A percentile compares a stretch with the other conserved stretches of the same genome.
Conservation (phyloP, 768 basidiomycete species). For the Suillus sp. region DNA sequence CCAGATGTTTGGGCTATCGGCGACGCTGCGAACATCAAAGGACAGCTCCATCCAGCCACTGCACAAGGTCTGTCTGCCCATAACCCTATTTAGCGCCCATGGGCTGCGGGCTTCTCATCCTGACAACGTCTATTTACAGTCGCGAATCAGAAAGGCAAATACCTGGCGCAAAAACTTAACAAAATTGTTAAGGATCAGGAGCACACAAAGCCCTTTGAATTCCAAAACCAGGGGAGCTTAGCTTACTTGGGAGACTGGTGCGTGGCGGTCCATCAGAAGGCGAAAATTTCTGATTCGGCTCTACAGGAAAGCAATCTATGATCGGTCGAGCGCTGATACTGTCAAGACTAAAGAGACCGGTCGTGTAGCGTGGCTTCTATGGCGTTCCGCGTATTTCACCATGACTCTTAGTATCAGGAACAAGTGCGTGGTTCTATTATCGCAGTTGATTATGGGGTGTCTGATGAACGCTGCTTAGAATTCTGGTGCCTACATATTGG, state of each 20-base stretch:
- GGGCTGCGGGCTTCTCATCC: constrained; percentile 24
- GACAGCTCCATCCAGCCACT: constrained; percentile 71
- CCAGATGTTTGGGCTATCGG: constrained; percentile 82
- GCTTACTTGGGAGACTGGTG: constrained; percentile 82
- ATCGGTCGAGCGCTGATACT: constrained; percentile 53
- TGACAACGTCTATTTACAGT: constrained; percentile 43
- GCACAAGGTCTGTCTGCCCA: constrained; percentile 62
- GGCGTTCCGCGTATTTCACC: constrained; percentile 82
- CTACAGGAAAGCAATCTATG: constrained; percentile 75
- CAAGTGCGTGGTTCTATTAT: constrained; percentile 46
- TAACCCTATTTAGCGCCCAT: constrained; percentile 17
- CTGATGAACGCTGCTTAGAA: constrained; percentile 39
- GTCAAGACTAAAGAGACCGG: constrained; percentile 63
- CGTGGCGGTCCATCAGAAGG: constrained; percentile 24
- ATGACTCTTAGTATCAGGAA: constrained; percentile 73
- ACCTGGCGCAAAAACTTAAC: constrained; percentile 68
- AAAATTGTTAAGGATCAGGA: constrained; percentile 53
- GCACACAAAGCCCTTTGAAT: constrained; percentile 58
- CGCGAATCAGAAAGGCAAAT: constrained; percentile 75
- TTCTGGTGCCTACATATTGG: constrained; percentile 70
- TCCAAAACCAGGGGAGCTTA: constrained; percentile 72
- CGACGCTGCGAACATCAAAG: constrained; percentile 67
- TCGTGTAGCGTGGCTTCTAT: constrained; percentile 74
- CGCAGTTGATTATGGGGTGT: constrained; percentile 13
- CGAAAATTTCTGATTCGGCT: constrained; percentile 13